Conservation (phyloP, 139 green algal species). For the Chlorella sp. region DNA sequence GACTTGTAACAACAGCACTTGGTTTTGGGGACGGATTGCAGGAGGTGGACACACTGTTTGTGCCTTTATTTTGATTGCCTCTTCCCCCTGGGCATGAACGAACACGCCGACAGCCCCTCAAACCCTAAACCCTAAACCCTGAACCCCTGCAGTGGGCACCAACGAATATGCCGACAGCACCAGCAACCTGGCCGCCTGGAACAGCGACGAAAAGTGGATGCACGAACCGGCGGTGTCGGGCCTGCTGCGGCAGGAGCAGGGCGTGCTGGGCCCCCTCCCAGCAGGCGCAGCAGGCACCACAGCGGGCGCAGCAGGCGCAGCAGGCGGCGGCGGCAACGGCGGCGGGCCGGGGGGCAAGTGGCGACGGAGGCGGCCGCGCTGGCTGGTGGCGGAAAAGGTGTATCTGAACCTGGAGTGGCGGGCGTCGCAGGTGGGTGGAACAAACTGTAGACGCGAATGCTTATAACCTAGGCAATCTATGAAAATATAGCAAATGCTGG, state of each 20-base stretch:
- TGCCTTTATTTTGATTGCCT: no score
- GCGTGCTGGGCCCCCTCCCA: not conserved
- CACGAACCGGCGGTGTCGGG: constrained; percentile 52
- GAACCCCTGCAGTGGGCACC: constrained; percentile 23
- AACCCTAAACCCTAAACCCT: no score
- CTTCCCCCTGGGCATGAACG: not conserved
- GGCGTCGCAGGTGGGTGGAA: constrained; percentile 44
- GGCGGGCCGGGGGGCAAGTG: constrained; percentile 24
- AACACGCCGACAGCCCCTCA: not conserved
- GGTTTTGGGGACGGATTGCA: no score
- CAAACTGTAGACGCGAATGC: no score
- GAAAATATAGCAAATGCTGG: no score
- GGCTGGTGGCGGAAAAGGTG: constrained; percentile 63
- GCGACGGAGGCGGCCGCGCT: constrained; percentile 52
- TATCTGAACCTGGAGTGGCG: constrained; percentile 58
- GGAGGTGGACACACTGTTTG: no score
- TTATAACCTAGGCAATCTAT: no score
- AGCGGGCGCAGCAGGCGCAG: not conserved
- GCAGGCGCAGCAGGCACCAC: not conserved
- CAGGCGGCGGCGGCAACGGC: not conserved
- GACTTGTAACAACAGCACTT: no score
- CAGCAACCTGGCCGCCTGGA: constrained; percentile 47
- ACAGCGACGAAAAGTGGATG: constrained; percentile 53
- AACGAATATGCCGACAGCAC: constrained; percentile 35
- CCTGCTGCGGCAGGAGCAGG: constrained; percentile 40